Base-by-base conservation (phyloP, 2,329 filamentous ascomycete genomes). In the Fusarium musae region DNA sequence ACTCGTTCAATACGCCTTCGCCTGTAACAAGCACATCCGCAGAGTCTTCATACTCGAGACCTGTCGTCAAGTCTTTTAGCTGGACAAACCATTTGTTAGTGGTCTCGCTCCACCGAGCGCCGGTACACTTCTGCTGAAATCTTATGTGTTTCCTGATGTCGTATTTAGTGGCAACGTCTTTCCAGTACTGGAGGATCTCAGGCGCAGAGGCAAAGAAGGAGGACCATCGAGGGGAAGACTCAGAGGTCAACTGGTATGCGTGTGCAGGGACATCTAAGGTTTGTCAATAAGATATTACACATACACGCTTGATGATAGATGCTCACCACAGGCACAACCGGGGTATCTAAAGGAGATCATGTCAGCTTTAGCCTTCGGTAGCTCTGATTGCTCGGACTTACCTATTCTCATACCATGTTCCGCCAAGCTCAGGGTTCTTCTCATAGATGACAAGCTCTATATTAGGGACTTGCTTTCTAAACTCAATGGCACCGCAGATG, bases 171-270 rank as follows among this genome's bases (percentile, higher is more conserved):
- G 65, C 47, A 5, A 68, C 32, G 3, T 68, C 65, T 4, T 68
- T 68, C 65, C 65, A 68, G 7, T 68, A 68, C 5, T 68, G 65
- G 1, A 68, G 63, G 1, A 68, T 68, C 26, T 68, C 65, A 5
- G 65, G 36, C 1, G 63, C 65, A 9, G 54, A 67, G 7, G 65
- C 65, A 32, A 68, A 68, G 26, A 68, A 68, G 2, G 63, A 68
- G 12, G 26, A 49, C 65, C 65, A 68, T 36, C 65, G 30, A 0
- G 65, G 65, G 1, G 65, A 68, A 1, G 65, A 68, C 21, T 68
- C 65, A 4, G 40, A 68, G 1, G 56, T 39, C 4, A 68, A n/a
- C 13, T 68, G 65, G 3, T 68, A 68, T 4, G 56, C 65, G 3
- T 68, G 65, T 4, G 65, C 65, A 3, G 65, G 65, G 1, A 68